Evolutionary conservation across 164 flowering plant genomes (phyloP).

Genomic region (Buxus sempervirens): DNA sequence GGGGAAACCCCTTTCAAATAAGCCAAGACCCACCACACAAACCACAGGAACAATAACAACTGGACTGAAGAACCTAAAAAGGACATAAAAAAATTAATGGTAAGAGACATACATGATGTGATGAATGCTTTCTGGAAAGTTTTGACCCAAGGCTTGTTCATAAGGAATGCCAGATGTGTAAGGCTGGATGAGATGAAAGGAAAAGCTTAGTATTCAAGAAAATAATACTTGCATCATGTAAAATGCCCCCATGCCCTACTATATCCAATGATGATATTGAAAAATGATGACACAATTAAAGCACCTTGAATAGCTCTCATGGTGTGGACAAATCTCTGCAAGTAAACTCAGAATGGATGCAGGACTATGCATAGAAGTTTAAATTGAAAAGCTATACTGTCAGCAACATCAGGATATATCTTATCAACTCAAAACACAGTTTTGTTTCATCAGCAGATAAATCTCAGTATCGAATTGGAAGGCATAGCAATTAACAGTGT

Average conservation of each 20-base stretch:
- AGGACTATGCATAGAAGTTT: neutral
- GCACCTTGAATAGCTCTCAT: conserved; percentile 94
- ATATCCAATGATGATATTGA: conserved; percentile 75
- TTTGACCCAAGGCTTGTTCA: neutral
- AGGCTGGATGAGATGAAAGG: neutral
- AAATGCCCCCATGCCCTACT: conserved; percentile 68
- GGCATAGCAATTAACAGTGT: neutral
- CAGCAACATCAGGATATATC: neutral
- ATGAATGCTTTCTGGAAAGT: neutral
- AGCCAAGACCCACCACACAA: conserved; percentile 80
- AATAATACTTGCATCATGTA: conserved; percentile 40
- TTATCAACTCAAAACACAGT: neutral
- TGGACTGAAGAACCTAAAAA: conserved; percentile 70
- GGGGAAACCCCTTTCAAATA: conserved; percentile 86
- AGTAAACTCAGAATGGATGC: conserved; percentile 15
- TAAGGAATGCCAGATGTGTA: neutral
- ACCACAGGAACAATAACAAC: conserved; percentile 72
- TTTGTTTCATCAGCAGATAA: neutral
- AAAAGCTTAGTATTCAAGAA: neutral
- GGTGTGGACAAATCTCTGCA: conserved; percentile 73
- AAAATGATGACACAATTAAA: conserved; percentile 72
- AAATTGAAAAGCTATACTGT: neutral
- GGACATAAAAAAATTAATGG: neutral
- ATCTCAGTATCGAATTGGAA: neutral
- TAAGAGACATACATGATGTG: neutral